phyloP scores from a whole-genome alignment of 148 eudicot genomes.

The Vaccinium darrowii region DNA sequence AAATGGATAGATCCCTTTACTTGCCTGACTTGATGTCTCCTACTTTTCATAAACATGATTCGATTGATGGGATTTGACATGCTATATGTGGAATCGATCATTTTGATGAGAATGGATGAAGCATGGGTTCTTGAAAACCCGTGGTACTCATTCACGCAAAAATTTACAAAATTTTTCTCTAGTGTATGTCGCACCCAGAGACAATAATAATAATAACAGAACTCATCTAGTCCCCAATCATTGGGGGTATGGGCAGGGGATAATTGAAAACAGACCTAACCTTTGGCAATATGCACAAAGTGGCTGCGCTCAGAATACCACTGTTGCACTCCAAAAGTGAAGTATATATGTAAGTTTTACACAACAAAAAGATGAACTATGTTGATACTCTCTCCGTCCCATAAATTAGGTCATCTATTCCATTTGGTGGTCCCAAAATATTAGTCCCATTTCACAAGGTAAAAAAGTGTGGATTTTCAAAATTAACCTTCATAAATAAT shows the following conservation, averaged over 20 bases:
- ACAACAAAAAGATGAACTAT: background rate
- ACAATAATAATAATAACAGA: too few relatives aligned
- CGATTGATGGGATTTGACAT: background rate
- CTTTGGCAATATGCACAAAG: too few relatives aligned
- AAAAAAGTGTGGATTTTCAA: too few relatives aligned
- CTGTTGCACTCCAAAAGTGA: background rate
- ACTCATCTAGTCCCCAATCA: too few relatives aligned
- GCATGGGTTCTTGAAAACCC: background rate
- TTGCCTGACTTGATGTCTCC: background rate
- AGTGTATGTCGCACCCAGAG: background rate
- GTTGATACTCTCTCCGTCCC: background rate
- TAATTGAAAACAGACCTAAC: too few relatives aligned
- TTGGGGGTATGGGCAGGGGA: too few relatives aligned
- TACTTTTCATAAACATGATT: background rate
- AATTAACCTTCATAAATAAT: too few relatives aligned
- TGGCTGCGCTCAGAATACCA: too few relatives aligned
- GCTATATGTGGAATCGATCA: background rate
- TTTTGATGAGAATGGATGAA: background rate
- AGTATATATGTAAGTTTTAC: background rate
- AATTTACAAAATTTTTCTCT: background rate
- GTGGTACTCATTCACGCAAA: background rate
- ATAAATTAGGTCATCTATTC: too few relatives aligned
- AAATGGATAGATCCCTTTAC: background rate
- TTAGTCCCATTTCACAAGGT: too few relatives aligned
- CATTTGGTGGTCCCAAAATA: too few relatives aligned